Evolutionary conservation across 73 alveolate genomes (phyloP), one percentile per base, ranked within the genome.

Genomic region (Effrenium voratum): DNA sequence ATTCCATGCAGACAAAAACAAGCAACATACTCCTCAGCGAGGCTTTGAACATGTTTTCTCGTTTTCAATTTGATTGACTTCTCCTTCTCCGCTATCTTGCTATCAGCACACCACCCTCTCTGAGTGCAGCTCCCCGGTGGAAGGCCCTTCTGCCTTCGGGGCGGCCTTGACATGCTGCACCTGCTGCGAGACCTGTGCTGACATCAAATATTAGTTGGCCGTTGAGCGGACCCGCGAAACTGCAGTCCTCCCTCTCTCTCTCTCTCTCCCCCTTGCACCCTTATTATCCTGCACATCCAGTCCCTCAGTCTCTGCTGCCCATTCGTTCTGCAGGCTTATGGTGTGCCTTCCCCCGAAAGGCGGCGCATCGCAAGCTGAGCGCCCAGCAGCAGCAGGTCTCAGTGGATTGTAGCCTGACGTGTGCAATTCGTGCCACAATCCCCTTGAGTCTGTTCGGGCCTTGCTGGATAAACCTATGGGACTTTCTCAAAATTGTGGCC

Each of bases 341-440:
- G n/a, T n/a, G n/a, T n/a, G n/a, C n/a, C n/a, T n/a, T n/a, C n/a
- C n/a, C n/a, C n/a, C n/a, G n/a, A n/a, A n/a, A n/a, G n/a, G n/a
- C n/a, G n/a, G n/a, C n/a, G n/a, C 28, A 52, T 52, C 66, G 10
- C 66, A 52, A 52, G 19, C 28, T 13, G 19, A 13, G 10, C 28
- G 10, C 19, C 81, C 60, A 10, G 93, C 79, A 19, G 93, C 93
- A 24, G 93, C 93, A 8, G 94, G 94, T 45, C 57, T 85, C 94
- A 85, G 46, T 1, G 94, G 94, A 30, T 85, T 85, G 75, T 85
- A 85, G 63, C 94, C 94, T 85, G 38, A 57, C 30, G 41, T 12
- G 36, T 38, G 6, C 68, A 24, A 16, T 26, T n/a, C 40, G 43
- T 13, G 44, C n/a, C 43, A 32, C n/a, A 52, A 52, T 52, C 19